Evolutionary conservation across 2,329 filamentous ascomycete genomes (phyloP).

Genomic region (Plectosphaerella sp.): DNA sequence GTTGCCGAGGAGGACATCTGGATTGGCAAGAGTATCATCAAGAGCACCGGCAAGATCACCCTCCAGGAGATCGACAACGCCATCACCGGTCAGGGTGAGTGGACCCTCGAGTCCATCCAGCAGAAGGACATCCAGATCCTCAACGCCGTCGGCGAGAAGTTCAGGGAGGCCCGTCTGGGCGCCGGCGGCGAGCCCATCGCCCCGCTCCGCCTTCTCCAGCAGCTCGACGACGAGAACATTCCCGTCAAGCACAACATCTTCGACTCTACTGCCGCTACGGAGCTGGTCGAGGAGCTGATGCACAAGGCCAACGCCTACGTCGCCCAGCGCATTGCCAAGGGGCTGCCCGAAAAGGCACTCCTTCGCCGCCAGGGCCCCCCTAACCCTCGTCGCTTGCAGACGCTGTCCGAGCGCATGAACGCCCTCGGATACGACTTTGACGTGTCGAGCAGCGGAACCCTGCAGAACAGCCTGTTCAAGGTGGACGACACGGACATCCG

Average conservation of each 20-base stretch:
- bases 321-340: slow-evolving; percentile 74
- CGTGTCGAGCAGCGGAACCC: slow-evolving; percentile 77
- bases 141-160: slow-evolving; percentile 78
- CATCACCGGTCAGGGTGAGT: slow-evolving; percentile 58
- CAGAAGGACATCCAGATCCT: slow-evolving; percentile 77
- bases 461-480: slow-evolving; percentile 94
- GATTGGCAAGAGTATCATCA: slow-evolving; percentile 91
- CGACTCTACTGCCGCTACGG: slow-evolving; percentile 80
- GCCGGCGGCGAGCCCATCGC: slow-evolving; percentile 76
- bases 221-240: slow-evolving; percentile 96
- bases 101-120: slow-evolving; percentile 61
- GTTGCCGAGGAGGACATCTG: slow-evolving; percentile 84
- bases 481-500: slow-evolving; percentile 84
- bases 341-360: slow-evolving; percentile 86
- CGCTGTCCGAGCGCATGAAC: slow-evolving; percentile 89
- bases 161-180: slow-evolving; percentile 82
- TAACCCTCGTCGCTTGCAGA: slow-evolving; percentile 82
- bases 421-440: slow-evolving; percentile 89
- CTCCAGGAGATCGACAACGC: slow-evolving; percentile 84
- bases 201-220: slow-evolving; percentile 82
- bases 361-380: slow-evolving; percentile 82
- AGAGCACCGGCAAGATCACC: slow-evolving; percentile 80
- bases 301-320: slow-evolving; percentile 90
- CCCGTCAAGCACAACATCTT: slow-evolving; percentile 97
- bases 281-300: slow-evolving; percentile 91